Conservation (phyloP, 2,329 filamentous ascomycete species). For the Diaporthe vaccinii region DNA sequence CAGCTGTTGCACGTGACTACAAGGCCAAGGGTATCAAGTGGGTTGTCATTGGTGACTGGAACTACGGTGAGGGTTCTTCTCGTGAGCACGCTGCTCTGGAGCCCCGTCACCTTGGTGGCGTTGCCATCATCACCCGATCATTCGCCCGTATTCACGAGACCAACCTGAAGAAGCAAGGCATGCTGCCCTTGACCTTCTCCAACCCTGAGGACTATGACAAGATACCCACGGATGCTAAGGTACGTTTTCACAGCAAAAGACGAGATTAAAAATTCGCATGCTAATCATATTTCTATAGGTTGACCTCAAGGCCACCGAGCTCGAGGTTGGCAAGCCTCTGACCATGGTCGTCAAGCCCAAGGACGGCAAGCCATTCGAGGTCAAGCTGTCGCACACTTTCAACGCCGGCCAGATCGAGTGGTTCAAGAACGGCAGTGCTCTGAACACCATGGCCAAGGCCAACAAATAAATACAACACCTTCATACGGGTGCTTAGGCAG, state of each 20-base stretch:
- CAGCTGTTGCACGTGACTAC: conserved; percentile 96
- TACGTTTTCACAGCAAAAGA: conserved; percentile 48
- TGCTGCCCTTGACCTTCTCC: conserved; percentile 96
- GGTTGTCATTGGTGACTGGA: conserved; percentile 99
- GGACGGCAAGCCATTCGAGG: conserved; percentile 83
- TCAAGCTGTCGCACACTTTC: conserved; percentile 94
- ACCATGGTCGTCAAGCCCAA: conserved; percentile 94
- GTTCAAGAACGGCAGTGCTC: conserved; percentile 97
- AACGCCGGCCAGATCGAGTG: conserved; percentile 98
- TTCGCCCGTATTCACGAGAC: conserved; percentile 99
- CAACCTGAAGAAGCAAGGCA: conserved; percentile 99
- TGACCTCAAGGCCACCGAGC: conserved; percentile 88
- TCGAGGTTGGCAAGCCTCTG: conserved; percentile 92
- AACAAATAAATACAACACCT: conserved; percentile 47
- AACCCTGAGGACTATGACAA: conserved; percentile 98
- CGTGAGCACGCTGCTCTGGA: conserved; percentile 99
- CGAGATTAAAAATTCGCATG: background rate
- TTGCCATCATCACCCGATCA: conserved; percentile 94
- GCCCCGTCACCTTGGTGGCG: conserved; percentile 95
- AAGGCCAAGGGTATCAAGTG: conserved; percentile 95
- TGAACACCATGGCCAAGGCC: conserved; percentile 97
- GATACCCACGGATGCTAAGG: conserved; percentile 92
- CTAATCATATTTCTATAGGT: conserved; percentile 60
- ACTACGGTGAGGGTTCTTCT: conserved; percentile 98
- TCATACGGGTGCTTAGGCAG: conserved; percentile 5